Base-by-base conservation (phyloP, 805 yeast species). In the Ogataea chonburiensis region DNA sequence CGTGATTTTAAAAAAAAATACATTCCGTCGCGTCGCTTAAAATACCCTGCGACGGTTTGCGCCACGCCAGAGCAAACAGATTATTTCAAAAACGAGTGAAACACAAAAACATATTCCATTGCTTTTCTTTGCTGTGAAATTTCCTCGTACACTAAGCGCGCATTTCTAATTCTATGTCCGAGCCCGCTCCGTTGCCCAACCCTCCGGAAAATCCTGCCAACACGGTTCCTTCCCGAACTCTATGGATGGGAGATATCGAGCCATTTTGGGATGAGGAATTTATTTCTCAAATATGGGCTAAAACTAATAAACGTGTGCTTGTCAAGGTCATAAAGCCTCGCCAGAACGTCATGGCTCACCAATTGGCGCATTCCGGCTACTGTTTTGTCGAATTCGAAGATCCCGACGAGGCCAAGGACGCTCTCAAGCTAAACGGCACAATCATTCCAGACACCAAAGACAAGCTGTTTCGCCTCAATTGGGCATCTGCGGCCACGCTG, bases 221-320 rank as follows among this genome's bases (percentile, higher is more conserved):
- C 28, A 65, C 71, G 2, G 64, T 59, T 6, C 67, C 72, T 10
- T 87, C 94, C 17, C 70, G 82, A 42, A 84, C 94, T 1, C 63
- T 84, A 20, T 84, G 94, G 94, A 84, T 84, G 94, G 94, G 94
- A 8, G 93, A 84, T 58, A 64, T 84, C 47, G 91, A 84, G 53
- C 86, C 91, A 1, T 76, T 82, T 75, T 75, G 82, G 52, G 86
- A 81, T 53, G 93, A 83, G 55, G 66, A 63, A 3, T 75, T 77
- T 16, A 65, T 76, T 11, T 66, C 69, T 32, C 64, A 76, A 29
- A 66, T 86, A 58, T 82, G 88, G 87, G 66, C 67, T 19, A 62
- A 72, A 17, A 50, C 78, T 33, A 70, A 73, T 37, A 75, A 73
- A 47, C 55, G 65, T 19, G 91, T 84, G 17, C 59, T 66, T 18